Evolutionary conservation across 805 yeast genomes (phyloP).

Genomic region (Spathaspora gorwiae): DNA sequence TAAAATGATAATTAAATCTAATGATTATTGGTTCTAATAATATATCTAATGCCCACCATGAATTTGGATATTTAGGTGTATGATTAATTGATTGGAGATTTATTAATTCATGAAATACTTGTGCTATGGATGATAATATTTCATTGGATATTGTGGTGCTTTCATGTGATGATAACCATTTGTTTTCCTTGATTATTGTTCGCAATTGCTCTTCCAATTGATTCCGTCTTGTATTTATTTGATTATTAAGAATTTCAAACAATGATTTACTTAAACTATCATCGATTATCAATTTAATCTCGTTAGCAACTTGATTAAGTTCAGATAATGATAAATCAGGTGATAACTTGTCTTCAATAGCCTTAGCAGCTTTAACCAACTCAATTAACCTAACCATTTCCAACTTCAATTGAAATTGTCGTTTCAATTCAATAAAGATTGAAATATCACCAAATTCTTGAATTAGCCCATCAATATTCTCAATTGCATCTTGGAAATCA

Average conservation of each 20-base stretch:
- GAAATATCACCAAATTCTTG: conserved; percentile 11
- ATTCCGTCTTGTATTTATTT: conserved; percentile 4
- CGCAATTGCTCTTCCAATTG: conserved; percentile 11
- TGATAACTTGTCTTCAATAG: not conserved
- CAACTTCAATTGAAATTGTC: not conserved
- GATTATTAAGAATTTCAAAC: not conserved
- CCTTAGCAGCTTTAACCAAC: not conserved
- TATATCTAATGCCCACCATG: conserved; percentile 49
- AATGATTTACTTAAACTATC: conserved; percentile 2
- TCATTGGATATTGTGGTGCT: conserved; percentile 8
- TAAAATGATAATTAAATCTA: conserved; percentile 60
- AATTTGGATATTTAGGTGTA: conserved; percentile 25
- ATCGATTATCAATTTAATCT: conserved; percentile 4
- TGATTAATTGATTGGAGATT: conserved; percentile 28
- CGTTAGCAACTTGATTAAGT: conserved; percentile 1
- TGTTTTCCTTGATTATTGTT: conserved; percentile 10
- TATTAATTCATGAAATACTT: conserved; percentile 15
- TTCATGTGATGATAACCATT: conserved; percentile 20
- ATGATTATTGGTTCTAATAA: conserved; percentile 43
- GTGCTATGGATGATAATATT: conserved; percentile 4
- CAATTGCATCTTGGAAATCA: conserved; percentile 4
- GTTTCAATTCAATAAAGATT: conserved; percentile 4
- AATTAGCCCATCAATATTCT: conserved; percentile 7
- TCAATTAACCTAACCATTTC: not conserved
- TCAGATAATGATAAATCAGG: not conserved